phyloP scores from a whole-genome alignment of 2,329 filamentous ascomycete genomes.

The Penicillium sclerotigenum region DNA sequence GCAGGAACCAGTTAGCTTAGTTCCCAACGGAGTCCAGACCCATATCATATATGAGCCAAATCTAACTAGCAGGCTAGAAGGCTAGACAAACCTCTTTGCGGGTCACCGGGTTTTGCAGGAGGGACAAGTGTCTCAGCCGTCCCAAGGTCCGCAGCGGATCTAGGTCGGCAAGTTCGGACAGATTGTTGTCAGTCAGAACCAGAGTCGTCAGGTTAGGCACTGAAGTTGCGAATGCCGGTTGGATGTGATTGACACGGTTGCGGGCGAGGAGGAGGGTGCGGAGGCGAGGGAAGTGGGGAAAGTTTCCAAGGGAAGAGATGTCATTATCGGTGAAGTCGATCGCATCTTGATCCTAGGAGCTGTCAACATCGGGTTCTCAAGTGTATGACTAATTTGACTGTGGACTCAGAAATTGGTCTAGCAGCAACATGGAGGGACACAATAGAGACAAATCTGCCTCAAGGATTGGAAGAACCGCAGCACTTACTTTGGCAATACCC shows the following conservation, averaged over 20 bases:
- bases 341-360: conserved; percentile 80
- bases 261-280: conserved; percentile 83
- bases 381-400: background rate
- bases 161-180: conserved; percentile 80
- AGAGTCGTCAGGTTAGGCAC: conserved; percentile 80
- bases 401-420: background rate
- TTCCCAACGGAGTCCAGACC: background rate
- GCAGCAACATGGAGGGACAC: conserved; percentile 1
- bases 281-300: conserved; percentile 84
- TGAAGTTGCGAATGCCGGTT: conserved; percentile 68
- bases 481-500: conserved; percentile 82
- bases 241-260: conserved; percentile 81
- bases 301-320: conserved; percentile 83
- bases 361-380: conserved; percentile 3
- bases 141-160: conserved; percentile 70
- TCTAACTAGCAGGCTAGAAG: background rate
- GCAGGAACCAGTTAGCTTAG: conserved; percentile 10
- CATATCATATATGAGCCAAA: background rate
- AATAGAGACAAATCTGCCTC: background rate
- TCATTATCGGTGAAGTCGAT: conserved; percentile 99
- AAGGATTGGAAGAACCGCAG: background rate
- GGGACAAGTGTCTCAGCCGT: conserved; percentile 72
- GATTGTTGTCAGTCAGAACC: conserved; percentile 76
- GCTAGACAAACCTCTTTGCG: conserved; percentile 74
- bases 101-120: conserved; percentile 84